Conservation (phyloP, 2,329 filamentous ascomycete genomes). For the Exophiala sp. region DNA sequence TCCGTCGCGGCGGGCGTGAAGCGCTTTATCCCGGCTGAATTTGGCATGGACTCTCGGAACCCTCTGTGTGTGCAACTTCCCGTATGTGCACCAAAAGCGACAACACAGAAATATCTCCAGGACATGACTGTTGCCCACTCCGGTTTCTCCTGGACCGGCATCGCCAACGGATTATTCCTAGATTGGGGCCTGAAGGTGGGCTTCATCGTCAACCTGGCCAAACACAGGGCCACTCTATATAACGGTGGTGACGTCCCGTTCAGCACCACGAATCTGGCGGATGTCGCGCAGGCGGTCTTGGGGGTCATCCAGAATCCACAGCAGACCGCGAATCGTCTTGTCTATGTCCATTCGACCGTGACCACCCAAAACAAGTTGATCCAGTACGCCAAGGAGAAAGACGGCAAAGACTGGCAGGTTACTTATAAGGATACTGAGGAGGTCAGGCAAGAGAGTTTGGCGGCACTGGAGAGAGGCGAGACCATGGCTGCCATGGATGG, state of each 20-base stretch:
- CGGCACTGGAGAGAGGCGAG: constrained; percentile 28
- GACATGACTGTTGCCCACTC: constrained; percentile 15
- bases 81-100: constrained; percentile 29
- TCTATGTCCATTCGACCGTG: constrained; percentile 44
- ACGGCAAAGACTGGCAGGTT: constrained; percentile 12
- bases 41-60: constrained; percentile 24
- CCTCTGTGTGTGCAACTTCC: constrained; percentile 1
- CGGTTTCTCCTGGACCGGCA: constrained; percentile 31
- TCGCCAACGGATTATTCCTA: constrained; percentile 33
- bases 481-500: constrained; percentile 20
- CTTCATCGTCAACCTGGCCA: constrained; percentile 44
- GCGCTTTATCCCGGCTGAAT: constrained; percentile 34
- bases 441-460: constrained; percentile 18
- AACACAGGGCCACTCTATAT: constrained; percentile 40
- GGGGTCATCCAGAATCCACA: constrained; percentile 45
- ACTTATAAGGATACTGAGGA: constrained; percentile 3
- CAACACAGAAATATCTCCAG: constrained; percentile 30
- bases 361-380: constrained; percentile 42
- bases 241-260: constrained; percentile 48
- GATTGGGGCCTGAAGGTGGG: constrained; percentile 33
- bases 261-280: constrained; percentile 44
- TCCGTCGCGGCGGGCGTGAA: constrained; percentile 9
- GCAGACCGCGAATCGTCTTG: constrained; percentile 47
- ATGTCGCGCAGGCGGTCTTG: constrained; percentile 45
- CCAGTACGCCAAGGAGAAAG: constrained; percentile 31